Base-by-base conservation (phyloP, 1,284 basidiomycete genomes). In the Ganoderma sinense region DNA sequence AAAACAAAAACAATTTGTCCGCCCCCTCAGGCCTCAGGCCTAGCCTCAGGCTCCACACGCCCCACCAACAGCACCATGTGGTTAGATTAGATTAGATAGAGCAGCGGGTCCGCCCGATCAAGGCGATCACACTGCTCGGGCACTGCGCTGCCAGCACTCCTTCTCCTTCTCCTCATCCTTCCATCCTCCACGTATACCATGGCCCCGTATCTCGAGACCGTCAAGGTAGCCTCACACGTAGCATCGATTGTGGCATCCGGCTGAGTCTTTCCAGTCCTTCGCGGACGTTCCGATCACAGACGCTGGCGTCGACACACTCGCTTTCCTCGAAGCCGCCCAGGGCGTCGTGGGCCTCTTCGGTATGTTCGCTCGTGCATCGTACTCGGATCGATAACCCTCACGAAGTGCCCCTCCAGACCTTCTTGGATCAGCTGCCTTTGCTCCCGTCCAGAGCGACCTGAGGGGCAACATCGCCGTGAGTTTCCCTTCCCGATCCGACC, bases 321-420 rank as follows among this genome's bases (percentile, higher is more conserved):
- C 88, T 58, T 99, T 99, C 85, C 87, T 97, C 73, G 91, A 98
- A 78, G 98, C 98, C 11, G 88, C 94, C 3, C 89, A 95, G 75
- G 97, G 96, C 58, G 87, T 99, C 62, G 93, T 97, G 73, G 92
- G 93, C 74, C 86, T 99, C 75, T 98, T 99, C 80, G 94, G 97
- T 97, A 76, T 71, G 91, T 82, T 1, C 13, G 14, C 23, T 45
- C 31, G 23, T 68, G 33, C 11, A 51, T 40, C n/a, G 29, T 39
- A 33, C 53, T 13, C 26, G 23, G 26, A 23, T 61, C 23, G n/a
- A 48, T 45, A 45, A 18, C 62, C 23, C 43, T 29, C 33, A 31
- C 11, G 67, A 45, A 65, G 64, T 14, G 1, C 20, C 11, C 7
- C 33, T 31, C 18, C 74, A 97, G 97, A 96, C 85, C 86, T 98